These are phyloP conservation scores for Rhodotorula sp. DNA, from an alignment of 1,284 basidiomycete species.

Conservation along the genomic window DNA sequence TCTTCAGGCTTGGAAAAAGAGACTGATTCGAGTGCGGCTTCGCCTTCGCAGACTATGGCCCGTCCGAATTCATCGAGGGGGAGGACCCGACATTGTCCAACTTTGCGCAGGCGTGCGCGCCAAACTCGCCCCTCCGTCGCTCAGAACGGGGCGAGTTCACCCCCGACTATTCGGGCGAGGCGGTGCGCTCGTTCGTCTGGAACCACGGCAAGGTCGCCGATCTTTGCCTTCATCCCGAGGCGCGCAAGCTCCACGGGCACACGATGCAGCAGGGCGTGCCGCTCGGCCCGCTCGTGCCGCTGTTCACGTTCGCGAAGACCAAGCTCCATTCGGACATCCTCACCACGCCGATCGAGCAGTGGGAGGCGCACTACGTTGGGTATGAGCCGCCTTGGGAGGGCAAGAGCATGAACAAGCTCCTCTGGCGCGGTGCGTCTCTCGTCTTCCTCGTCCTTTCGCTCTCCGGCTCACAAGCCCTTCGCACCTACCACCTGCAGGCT, in stretches of 20 bases:
- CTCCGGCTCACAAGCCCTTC: not conserved
- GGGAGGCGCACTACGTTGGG: slow-evolving; percentile 48
- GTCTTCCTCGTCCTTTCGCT: not conserved
- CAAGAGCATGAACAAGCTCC: slow-evolving; percentile 52
- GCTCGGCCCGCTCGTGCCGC: slow-evolving; percentile 43
- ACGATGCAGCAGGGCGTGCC: slow-evolving; percentile 45
- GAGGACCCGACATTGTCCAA: slow-evolving; percentile 41
- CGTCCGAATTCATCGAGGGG: slow-evolving; percentile 44
- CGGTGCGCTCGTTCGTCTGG: slow-evolving; percentile 46
- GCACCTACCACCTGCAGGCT: slow-evolving; percentile 44
- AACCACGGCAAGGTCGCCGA: slow-evolving; percentile 46
- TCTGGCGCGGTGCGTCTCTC: slow-evolving; percentile 51
- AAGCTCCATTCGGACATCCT: slow-evolving; percentile 55
- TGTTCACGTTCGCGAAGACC: slow-evolving; percentile 49
- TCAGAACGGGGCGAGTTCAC: slow-evolving; percentile 39
- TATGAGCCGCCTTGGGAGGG: slow-evolving; percentile 54
- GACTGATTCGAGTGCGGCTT: no score
- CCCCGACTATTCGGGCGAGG: slow-evolving; percentile 39
- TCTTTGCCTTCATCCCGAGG: slow-evolving; percentile 48
- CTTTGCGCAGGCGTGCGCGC: slow-evolving; percentile 45
- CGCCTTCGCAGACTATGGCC: slow-evolving; percentile 40
- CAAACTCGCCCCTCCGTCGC: slow-evolving; percentile 42
- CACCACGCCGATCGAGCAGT: slow-evolving; percentile 57
- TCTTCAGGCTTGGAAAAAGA: not conserved
- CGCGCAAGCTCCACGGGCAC: slow-evolving; percentile 47